Conservation (phyloP, 345 rosid genomes). For the Eucalyptus rudis region DNA sequence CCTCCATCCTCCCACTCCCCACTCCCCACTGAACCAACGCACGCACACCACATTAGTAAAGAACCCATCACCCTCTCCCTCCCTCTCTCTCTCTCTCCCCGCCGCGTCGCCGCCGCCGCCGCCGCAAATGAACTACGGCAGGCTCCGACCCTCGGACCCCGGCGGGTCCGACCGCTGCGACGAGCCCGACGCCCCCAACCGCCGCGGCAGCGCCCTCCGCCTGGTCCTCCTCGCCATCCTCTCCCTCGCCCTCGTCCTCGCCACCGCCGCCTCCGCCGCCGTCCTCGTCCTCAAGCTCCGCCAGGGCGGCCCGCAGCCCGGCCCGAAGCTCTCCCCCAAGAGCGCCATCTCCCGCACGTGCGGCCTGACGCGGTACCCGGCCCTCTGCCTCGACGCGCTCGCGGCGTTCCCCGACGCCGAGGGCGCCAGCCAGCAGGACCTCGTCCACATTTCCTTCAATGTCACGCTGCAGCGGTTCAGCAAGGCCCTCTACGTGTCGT, state of each 20-base stretch:
- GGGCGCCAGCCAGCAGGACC: constrained; percentile 46
- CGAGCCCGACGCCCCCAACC: neutral
- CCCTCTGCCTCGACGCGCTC: constrained; percentile 58
- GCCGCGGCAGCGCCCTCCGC: constrained; percentile 12
- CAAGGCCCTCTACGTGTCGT: constrained; percentile 57
- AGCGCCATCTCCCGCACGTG: constrained; percentile 66
- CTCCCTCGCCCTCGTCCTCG: constrained; percentile 32
- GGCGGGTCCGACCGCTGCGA: neutral
- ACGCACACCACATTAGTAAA: neutral
- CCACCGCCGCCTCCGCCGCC: constrained; percentile 38
- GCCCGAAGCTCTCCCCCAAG: constrained; percentile 22
- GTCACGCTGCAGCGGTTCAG: constrained; percentile 79
- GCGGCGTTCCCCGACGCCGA: constrained; percentile 55
- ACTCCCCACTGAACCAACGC: neutral
- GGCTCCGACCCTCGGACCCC: constrained; percentile 7
- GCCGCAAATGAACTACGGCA: constrained; percentile 9
- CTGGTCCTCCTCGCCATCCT: constrained; percentile 28
- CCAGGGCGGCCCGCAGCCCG: neutral
- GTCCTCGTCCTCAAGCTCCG: constrained; percentile 18
- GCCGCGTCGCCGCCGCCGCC: neutral
- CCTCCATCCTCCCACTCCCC: neutral
- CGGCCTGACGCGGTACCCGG: constrained; percentile 47
- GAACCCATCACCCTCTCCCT: neutral
- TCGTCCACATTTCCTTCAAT: constrained; percentile 89
- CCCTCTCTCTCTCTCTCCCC: neutral